Evolutionary conservation across 805 yeast species (phyloP), one percentile per base, ranked within the genome.

Genomic region (Metschnikowia shivogae): DNA sequence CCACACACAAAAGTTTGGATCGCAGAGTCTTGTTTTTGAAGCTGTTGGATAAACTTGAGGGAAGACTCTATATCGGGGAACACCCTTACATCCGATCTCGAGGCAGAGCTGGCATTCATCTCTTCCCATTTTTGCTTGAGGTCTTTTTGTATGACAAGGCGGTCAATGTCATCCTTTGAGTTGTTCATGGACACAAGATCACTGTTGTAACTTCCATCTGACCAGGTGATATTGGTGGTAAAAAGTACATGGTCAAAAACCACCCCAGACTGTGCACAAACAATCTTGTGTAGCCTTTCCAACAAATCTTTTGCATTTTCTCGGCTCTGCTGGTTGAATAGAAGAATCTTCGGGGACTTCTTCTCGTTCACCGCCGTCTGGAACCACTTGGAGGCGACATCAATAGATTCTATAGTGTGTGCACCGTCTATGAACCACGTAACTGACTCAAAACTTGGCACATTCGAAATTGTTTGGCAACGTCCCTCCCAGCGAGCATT

Each of bases 361-460:
- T 40, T 42, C 29, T 36, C 45, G 8, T 48, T 36, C 13, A 47
- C 40, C 11, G 53, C 63, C 12, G 45, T 43, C 36, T 64, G 65
- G 56, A 84, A 88, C 99, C 99, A 93, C 8, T 65, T 67, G 0
- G 92, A 75, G 0, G 97, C 86, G n/a, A 82, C 95, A 27, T 73
- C 72, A 20, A 95, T 78, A 47, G 96, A 86, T 58, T 93, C 99
- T 37, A 76, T 68, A 0, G 99, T 93, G 57, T 93, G 99, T 0
- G 99, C 98, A 14, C 99, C 99, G 66, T 93, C 99, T 12, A 92
- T 66, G 52, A 68, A 82, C 96, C 97, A 93, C n/a, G 76, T 77
- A 13, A 84, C 65, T 3, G 65, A 61, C 34, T 62, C 67, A 49
- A 53, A 65, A 2, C 61, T 68, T 20, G 70, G 67, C 12, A 67